Base-by-base conservation (phyloP, 2,329 filamentous ascomycete genomes). In the Botryotinia narcissicola region DNA sequence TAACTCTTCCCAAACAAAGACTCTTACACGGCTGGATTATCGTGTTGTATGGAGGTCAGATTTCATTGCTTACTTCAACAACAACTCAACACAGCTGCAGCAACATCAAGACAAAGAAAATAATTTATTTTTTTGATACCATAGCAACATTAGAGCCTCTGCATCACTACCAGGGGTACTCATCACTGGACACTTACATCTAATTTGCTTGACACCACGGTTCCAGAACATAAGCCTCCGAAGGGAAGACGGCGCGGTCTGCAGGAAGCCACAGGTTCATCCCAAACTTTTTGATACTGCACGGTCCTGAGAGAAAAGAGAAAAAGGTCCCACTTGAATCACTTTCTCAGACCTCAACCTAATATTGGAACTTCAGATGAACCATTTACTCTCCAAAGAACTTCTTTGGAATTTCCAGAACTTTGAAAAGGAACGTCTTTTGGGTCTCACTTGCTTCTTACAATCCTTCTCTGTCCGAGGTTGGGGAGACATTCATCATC, bases 221-320 rank as follows among this genome's bases (percentile, higher is more conserved):
- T 79, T 78, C 79, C 78, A 79, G 78, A 79, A 78, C 74, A 78
- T 73, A 73, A 61, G 64, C 68, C 74, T 76, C 73, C 73, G 69
- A 76, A 75, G 77, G 73, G 75, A 70, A 75, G 77, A 74, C 75
- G 72, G 76, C 74, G 74, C 74, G 75, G 70, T 78, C 66, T 79
- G 78, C 78, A 78, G 72, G 75, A 77, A 80, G 80, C 80, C 70
- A 82, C 77, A 81, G 78, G 81, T 82, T 82, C 78, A 78, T 81
- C 75, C 79, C 77, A 80, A 80, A 80, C 77, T 77, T 75, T 77
- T 75, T 74, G 71, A 75, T 74, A 74, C 77, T 78, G 75, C 75
- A 76, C 64, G 74, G 71, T 75, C 74, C 75, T 72, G 74, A 78
- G 75, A 78, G 77, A 77, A 78, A 79, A 79, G 77, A 79, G 78